phyloP scores from a whole-genome alignment of 1,284 basidiomycete genomes.

The Gomphus bonarii region DNA sequence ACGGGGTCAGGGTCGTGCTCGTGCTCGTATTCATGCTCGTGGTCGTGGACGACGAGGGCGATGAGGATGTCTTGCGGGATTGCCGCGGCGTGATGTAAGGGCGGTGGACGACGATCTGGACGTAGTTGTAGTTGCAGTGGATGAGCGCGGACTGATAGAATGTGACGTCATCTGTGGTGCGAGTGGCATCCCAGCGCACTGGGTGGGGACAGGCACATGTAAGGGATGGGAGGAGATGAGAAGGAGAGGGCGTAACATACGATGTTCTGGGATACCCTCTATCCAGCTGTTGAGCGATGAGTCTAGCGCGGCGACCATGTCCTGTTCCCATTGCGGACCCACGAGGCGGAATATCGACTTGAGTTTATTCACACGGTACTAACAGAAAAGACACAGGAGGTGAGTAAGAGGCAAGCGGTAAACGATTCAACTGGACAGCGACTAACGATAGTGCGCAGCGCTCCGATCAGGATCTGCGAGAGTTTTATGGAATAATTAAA shows the following conservation, averaged over 20 bases:
- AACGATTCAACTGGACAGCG: not conserved
- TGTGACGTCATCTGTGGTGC: constrained; percentile 36
- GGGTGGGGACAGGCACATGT: not conserved
- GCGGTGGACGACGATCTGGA: constrained; percentile 72
- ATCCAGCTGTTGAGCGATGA: constrained; percentile 72
- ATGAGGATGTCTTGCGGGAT: not conserved
- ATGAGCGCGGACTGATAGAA: constrained; percentile 64
- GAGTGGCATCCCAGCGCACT: constrained; percentile 73
- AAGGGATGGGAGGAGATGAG: not conserved
- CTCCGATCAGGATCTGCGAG: constrained; percentile 53
- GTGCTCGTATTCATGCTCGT: no score
- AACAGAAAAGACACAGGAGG: not conserved
- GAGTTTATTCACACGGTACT: constrained; percentile 68
- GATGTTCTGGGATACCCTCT: constrained; percentile 56
- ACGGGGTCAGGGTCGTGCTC: no score
- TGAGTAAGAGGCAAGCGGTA: not conserved
- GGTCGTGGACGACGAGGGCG: no score
- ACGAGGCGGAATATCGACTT: constrained; percentile 46
- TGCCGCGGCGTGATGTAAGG: constrained; percentile 59
- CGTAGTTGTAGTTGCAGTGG: constrained; percentile 58
- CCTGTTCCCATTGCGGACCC: constrained; percentile 53
- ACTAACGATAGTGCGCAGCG: constrained; percentile 53
- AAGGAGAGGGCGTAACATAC: constrained; percentile 26
- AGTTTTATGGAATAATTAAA: constrained; percentile 54
- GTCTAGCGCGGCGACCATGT: constrained; percentile 66